These are phyloP conservation scores for Cyclotella baltica DNA, from an alignment of 108 stramenopile genomes.

Conservation along the genomic window DNA sequence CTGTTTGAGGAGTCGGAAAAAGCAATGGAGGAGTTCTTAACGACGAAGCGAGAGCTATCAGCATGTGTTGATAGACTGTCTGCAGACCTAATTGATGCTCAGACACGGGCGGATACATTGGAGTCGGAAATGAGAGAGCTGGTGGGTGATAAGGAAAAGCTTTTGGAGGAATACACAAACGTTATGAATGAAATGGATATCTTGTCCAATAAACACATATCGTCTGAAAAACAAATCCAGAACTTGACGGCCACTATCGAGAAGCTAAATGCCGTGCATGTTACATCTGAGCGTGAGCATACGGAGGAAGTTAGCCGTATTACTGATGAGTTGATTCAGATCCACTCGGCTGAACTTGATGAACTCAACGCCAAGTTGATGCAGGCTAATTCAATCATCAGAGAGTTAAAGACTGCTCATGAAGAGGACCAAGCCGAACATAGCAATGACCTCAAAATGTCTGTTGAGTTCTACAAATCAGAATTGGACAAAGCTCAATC, in stretches of 20 bases:
- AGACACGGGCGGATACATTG: neutral
- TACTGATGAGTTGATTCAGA: conserved; percentile 20
- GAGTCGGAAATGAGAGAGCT: conserved; percentile 2
- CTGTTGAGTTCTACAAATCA: conserved; percentile 16
- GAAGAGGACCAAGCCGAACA: conserved; percentile 2
- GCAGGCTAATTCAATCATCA: conserved; percentile 11
- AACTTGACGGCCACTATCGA: conserved; percentile 17
- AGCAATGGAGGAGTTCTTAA: conserved; percentile 30
- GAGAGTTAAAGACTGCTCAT: neutral
- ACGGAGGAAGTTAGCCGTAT: conserved; percentile 5
- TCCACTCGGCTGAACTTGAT: conserved; percentile 12
- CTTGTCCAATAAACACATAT: neutral
- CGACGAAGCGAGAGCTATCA: conserved; percentile 37
- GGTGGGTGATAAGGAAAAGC: neutral
- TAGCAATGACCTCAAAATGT: conserved; percentile 9
- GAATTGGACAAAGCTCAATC: conserved; percentile 17
- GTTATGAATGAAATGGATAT: conserved; percentile 9
- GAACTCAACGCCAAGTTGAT: neutral
- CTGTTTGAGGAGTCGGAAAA: conserved; percentile 30
- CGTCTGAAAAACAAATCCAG: conserved; percentile 12
- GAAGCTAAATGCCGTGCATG: conserved; percentile 24
- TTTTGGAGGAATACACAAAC: neutral
- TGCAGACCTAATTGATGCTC: conserved; percentile 2
- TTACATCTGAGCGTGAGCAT: neutral
- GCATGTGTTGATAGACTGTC: conserved; percentile 17